These are phyloP conservation scores for Sporothrix pallida DNA, from an alignment of 2,329 filamentous ascomycete species.

Conservation along the genomic window DNA sequence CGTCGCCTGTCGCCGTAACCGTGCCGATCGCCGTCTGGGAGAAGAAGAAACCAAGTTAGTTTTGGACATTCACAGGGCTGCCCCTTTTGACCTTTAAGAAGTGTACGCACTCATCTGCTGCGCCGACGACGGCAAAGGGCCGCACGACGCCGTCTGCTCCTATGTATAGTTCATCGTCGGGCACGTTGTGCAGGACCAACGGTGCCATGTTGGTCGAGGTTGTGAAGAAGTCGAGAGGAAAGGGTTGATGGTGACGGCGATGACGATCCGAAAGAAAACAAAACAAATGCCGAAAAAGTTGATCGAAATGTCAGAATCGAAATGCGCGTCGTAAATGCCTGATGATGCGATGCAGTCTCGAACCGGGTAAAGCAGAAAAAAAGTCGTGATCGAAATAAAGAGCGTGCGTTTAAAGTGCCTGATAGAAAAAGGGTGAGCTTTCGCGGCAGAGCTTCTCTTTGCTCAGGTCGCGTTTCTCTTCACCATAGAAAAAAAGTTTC, in stretches of 20 bases:
- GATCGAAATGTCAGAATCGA: neutral
- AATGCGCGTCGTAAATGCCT: neutral
- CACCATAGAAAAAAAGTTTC: constrained; percentile 13
- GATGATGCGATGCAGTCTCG: neutral
- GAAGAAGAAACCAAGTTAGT: constrained; percentile 31
- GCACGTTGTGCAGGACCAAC: constrained; percentile 71
- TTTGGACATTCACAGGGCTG: neutral
- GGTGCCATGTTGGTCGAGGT: constrained; percentile 58
- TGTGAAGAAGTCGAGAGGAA: neutral
- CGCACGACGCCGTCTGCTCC: constrained; percentile 69
- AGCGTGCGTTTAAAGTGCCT: neutral
- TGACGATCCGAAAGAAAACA: neutral
- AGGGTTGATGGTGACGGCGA: too few species aligned
- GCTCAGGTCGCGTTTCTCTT: constrained; percentile 23
- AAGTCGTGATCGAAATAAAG: neutral
- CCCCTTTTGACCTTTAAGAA: neutral
- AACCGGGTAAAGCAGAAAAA: neutral
- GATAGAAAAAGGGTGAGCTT: constrained; percentile 19
- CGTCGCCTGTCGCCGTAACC: constrained; percentile 57
- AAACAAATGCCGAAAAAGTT: neutral
- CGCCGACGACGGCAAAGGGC: constrained; percentile 66
- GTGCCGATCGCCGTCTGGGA: constrained; percentile 58
- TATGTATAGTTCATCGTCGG: constrained; percentile 69
- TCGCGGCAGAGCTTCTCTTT: constrained; percentile 12
- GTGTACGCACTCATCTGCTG: constrained; percentile 36